Conservation (phyloP, 495 filamentous ascomycete genomes). For the Neurospora sp. region DNA sequence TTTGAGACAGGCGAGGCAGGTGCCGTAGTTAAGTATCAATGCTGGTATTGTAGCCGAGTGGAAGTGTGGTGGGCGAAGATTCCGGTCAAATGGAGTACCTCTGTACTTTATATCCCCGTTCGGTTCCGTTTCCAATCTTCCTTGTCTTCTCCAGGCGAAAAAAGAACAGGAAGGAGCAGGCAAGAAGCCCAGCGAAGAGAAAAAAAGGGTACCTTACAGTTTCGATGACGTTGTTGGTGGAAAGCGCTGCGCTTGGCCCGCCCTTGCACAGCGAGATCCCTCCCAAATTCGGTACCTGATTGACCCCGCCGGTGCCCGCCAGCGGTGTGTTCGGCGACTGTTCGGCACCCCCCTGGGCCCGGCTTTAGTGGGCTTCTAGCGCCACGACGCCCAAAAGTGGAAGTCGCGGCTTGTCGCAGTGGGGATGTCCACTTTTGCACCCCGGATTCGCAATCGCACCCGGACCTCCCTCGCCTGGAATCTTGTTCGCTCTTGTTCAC, state of each 20-base stretch:
- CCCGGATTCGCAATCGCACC: background rate
- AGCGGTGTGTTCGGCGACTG: background rate
- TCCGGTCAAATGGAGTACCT: background rate
- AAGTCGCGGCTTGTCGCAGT: background rate
- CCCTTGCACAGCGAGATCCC: background rate
- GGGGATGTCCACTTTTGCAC: background rate
- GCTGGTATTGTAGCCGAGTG: background rate
- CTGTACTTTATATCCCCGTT: background rate
- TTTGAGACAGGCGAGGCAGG: background rate
- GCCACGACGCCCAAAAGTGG: background rate
- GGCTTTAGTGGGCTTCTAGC: background rate
- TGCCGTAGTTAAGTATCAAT: background rate
- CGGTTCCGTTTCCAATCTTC: background rate
- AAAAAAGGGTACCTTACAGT: background rate
- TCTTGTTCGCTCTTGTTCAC: background rate
- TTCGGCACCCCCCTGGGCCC: background rate
- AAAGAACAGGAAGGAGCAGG: background rate
- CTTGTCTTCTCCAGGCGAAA: background rate
- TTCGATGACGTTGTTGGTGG: background rate
- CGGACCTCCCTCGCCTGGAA: background rate
- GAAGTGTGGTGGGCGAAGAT: background rate
- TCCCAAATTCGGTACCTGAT: background rate
- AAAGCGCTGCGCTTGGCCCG: background rate
- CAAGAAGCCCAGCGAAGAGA: background rate
- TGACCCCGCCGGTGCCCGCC: background rate